Conservation (phyloP, 768 basidiomycete genomes). For the Hygrocybe coccinea region DNA sequence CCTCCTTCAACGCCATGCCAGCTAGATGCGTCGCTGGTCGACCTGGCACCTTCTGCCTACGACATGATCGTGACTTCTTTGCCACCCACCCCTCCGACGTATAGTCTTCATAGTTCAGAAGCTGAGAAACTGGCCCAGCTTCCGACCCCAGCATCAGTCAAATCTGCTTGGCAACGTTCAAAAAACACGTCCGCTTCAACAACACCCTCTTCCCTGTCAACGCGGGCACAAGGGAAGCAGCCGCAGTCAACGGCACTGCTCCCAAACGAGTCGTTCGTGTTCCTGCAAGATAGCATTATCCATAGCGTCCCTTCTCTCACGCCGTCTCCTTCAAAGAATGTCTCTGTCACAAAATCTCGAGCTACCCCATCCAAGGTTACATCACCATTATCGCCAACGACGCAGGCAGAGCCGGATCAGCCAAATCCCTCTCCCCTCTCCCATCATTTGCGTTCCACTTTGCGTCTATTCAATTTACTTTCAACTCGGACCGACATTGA, state of each 20-base stretch:
- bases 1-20: conserved; percentile 24
- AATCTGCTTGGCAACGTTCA: conserved; percentile 60
- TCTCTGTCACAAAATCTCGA: conserved; percentile 25
- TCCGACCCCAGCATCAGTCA: conserved; percentile 47
- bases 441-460: conserved; percentile 70
- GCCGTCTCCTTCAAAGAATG: conserved; percentile 44
- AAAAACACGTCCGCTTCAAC: conserved; percentile 37
- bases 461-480: conserved; percentile 69
- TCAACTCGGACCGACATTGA: conserved; percentile 77
- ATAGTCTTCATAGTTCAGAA: conserved; percentile 35
- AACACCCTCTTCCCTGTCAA: conserved; percentile 37
- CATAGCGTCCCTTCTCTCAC: conserved; percentile 59
- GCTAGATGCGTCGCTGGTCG: conserved; percentile 88
- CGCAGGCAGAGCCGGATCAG: conserved; percentile 47
- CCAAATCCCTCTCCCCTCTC: conserved; percentile 69
- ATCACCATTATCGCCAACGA: conserved; percentile 18
- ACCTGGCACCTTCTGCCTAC: conserved; percentile 81
- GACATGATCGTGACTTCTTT: conserved; percentile 74
- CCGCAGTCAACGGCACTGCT: conserved; percentile 47
- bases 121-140: conserved; percentile 44
- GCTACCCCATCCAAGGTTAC: conserved; percentile 24
- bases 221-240: conserved; percentile 58
- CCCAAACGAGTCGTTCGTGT: conserved; percentile 87
- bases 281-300: conserved; percentile 80
- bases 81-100: conserved; percentile 48